Base-by-base conservation (phyloP, 2,329 filamentous ascomycete genomes). In the Aschersonia sp. region DNA sequence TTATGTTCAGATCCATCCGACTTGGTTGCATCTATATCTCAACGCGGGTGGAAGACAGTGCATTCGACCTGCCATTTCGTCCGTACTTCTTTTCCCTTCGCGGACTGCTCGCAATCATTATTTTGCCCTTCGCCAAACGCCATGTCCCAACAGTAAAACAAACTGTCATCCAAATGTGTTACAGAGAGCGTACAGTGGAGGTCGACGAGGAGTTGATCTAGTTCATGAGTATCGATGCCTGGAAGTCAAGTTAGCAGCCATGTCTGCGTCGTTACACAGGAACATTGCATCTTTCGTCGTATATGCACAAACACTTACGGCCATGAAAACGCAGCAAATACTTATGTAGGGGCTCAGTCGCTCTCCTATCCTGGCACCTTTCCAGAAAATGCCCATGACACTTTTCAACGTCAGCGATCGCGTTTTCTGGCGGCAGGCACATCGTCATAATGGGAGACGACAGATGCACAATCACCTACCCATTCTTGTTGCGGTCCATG, bases 281-380 rank as follows among this genome's bases (percentile, higher is more conserved):
- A 12, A n/a, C 2, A 35, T 5, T 42, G 10, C 10, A 22, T 4
- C 8, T 37, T 31, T 8, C 6, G 44, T 29, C 35, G 44, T 10
- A 40, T 5, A 31, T 4, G n/a, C n/a, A 5, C 29, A 37, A 14
- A 5, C 47, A 64, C 73, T 51, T 65, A 96, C 92, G 55, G 92
- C 92, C 89, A 98, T 97, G 57, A 87, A 67, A 33, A 96, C 73
- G 63, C 90, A 97, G 64, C 87, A 94, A 62, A 97, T 71, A 69
- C 87, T 94, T 58, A 98, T 87, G 65, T 97, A 97, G 42, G 92
- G 92, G 63, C 88, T 96, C 55, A 98, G 64, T 53, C 92, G 72
- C 71, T 98, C 92, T 39, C 92, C 92, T 62, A 98, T 81, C 54
- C 92, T 76, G 30, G 92, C 92, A 53, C 81, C 88, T 68, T 97